Conservation (phyloP, 805 yeast species). For the Hagleromyces aurorensis region DNA sequence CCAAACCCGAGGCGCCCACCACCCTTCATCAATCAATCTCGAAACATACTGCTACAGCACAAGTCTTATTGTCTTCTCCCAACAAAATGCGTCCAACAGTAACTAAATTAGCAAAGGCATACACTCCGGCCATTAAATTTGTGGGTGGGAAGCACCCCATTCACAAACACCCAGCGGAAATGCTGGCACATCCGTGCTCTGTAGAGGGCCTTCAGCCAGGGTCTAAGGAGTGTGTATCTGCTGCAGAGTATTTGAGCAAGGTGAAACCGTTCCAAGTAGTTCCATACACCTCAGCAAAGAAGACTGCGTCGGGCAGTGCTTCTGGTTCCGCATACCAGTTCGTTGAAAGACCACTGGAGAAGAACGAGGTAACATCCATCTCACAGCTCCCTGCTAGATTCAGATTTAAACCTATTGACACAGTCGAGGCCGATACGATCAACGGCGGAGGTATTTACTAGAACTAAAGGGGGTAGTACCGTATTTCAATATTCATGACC, state of each 20-base stretch:
- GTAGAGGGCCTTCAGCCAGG: constrained; percentile 25
- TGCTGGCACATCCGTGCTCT: constrained; percentile 25
- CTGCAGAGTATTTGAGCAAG: constrained; percentile 17
- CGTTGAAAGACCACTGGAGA: constrained; percentile 34
- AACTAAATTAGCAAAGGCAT: constrained; percentile 22
- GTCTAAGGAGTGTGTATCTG: constrained; percentile 21
- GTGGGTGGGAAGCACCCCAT: constrained; percentile 70
- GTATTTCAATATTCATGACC: too few relatives aligned
- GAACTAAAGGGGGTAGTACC: too few relatives aligned
- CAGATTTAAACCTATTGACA: constrained; percentile 56
- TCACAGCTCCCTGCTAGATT: constrained; percentile 66
- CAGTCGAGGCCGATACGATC: constrained; percentile 65
- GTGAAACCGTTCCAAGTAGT: constrained; percentile 35
- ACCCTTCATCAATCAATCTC: too few relatives aligned
- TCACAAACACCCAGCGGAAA: constrained; percentile 30
- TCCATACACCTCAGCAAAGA: constrained; percentile 35
- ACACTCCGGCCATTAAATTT: constrained; percentile 74
- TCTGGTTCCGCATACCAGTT: constrained; percentile 14
- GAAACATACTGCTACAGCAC: too few relatives aligned
- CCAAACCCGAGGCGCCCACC: constrained; percentile 8
- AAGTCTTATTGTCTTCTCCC: constrained; percentile 1
- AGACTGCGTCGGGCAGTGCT: constrained; percentile 41
- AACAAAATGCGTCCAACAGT: constrained; percentile 29
- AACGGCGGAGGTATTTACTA: constrained; percentile 83
- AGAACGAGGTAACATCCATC: constrained; percentile 42